Evolutionary conservation across 2,329 filamentous ascomycete genomes (phyloP).

Genomic region (Claviceps digitariae): DNA sequence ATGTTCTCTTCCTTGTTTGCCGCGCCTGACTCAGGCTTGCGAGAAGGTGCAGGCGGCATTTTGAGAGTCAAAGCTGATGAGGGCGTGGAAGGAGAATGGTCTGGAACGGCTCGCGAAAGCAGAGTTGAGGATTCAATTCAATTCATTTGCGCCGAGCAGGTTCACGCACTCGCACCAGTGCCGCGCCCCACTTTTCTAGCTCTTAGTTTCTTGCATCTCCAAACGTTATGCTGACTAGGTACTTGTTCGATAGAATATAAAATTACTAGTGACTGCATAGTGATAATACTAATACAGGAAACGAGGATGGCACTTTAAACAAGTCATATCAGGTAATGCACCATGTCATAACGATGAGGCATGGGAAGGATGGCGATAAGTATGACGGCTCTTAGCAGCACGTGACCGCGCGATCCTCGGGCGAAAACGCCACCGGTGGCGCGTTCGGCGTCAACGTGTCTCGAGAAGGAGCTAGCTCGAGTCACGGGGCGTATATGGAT

Average conservation of each 20-base stretch:
- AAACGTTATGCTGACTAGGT: too few relatives aligned
- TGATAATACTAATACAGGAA: too few relatives aligned
- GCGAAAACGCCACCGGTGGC: neutral
- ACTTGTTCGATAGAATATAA: too few relatives aligned
- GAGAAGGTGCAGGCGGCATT: constrained; percentile 17
- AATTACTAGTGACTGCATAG: too few relatives aligned
- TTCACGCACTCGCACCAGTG: neutral
- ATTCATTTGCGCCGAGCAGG: neutral
- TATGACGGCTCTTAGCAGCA: too few relatives aligned
- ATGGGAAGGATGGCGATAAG: too few relatives aligned
- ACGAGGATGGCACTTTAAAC: too few relatives aligned
- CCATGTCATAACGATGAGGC: too few relatives aligned
- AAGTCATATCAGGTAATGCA: too few relatives aligned
- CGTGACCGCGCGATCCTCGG: constrained; percentile 15
- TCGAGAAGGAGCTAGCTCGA: neutral
- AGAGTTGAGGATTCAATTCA: neutral
- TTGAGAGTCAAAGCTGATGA: neutral
- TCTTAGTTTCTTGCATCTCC: too few relatives aligned
- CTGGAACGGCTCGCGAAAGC: neutral
- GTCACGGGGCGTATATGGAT: neutral
- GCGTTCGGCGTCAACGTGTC: neutral
- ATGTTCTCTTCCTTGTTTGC: constrained; percentile 82
- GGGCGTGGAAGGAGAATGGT: neutral
- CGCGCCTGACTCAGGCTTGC: constrained; percentile 22
- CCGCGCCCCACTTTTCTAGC: neutral